These are phyloP conservation scores for Auriscalpium vulgare DNA, from an alignment of 768 basidiomycete species.

Conservation along the genomic window DNA sequence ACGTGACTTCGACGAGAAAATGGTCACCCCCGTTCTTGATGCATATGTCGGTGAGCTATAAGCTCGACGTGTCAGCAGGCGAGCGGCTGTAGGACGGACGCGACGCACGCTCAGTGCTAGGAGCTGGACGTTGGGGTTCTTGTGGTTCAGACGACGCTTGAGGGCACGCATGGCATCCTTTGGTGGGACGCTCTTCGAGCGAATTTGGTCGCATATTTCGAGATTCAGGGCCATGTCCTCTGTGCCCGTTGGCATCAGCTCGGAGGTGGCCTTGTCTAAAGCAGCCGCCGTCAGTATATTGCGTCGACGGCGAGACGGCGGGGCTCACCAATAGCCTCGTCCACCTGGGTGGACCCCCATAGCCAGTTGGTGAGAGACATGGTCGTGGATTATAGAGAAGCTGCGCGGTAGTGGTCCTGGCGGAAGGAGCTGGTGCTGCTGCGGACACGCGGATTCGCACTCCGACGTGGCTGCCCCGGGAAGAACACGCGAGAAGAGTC, in stretches of 20 bases:
- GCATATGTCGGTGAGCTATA: slow-evolving; percentile 79
- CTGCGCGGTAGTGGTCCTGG: not conserved
- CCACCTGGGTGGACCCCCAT: slow-evolving; percentile 14
- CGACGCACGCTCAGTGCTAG: slow-evolving; percentile 72
- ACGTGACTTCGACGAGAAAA: slow-evolving; percentile 77
- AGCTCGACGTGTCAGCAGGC: no score
- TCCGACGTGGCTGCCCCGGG: not conserved
- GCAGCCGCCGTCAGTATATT: not conserved
- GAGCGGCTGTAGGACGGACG: not conserved
- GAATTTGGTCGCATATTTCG: slow-evolving; percentile 95
- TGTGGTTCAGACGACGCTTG: slow-evolving; percentile 81
- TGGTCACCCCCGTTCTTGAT: slow-evolving; percentile 97
- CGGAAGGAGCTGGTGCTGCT: not conserved
- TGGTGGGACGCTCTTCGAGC: slow-evolving; percentile 79
- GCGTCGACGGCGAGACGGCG: not conserved
- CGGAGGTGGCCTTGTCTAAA: slow-evolving; percentile 90
- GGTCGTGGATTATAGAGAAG: not conserved
- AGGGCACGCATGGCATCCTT: slow-evolving; percentile 85
- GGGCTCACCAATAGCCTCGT: slow-evolving; percentile 14
- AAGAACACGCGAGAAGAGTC: not conserved
- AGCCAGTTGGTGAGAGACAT: slow-evolving; percentile 16
- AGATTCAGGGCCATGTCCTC: slow-evolving; percentile 92
- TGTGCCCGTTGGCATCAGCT: slow-evolving; percentile 69
- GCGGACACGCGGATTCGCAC: not conserved
- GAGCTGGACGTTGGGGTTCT: slow-evolving; percentile 93